These are phyloP conservation scores for Bacidia rubella DNA, from an alignment of 495 filamentous ascomycete genomes.

Conservation along the genomic window DNA sequence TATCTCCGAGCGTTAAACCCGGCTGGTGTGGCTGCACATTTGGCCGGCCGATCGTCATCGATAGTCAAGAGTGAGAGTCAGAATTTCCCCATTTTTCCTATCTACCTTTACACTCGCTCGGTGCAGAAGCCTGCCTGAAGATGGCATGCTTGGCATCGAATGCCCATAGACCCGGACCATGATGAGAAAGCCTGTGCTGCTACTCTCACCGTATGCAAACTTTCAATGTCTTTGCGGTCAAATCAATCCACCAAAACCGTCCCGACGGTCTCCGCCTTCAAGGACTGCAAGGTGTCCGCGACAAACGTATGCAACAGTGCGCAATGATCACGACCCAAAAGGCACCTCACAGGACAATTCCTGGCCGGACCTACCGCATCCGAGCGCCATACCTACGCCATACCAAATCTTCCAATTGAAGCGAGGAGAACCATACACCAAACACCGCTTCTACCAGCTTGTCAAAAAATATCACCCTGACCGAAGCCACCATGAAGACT, in stretches of 20 bases:
- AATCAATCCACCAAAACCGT: neutral
- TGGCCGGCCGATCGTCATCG: no score
- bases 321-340: neutral
- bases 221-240: constrained; percentile 9
- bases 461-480: constrained; percentile 96
- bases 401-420: constrained; percentile 74
- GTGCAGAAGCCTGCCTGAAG: neutral
- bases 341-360: constrained; percentile 3
- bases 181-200: constrained; percentile 12
- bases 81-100: no score
- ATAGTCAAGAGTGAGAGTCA: no score
- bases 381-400: constrained; percentile 51
- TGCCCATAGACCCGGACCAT: neutral
- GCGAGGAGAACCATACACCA: constrained; percentile 57
- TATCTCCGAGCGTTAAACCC: no score
- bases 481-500: constrained; percentile 39
- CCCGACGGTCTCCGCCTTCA: neutral
- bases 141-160: neutral
- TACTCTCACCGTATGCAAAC: constrained; percentile 7
- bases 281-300: neutral
- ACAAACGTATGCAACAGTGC: constrained; percentile 7
- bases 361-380: constrained; percentile 23
- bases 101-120: no score
- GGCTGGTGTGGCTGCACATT: no score
- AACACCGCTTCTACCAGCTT: constrained; percentile 70